These are phyloP conservation scores for Trametes sanguinea DNA, from an alignment of 768 basidiomycete species.

Conservation along the genomic window DNA sequence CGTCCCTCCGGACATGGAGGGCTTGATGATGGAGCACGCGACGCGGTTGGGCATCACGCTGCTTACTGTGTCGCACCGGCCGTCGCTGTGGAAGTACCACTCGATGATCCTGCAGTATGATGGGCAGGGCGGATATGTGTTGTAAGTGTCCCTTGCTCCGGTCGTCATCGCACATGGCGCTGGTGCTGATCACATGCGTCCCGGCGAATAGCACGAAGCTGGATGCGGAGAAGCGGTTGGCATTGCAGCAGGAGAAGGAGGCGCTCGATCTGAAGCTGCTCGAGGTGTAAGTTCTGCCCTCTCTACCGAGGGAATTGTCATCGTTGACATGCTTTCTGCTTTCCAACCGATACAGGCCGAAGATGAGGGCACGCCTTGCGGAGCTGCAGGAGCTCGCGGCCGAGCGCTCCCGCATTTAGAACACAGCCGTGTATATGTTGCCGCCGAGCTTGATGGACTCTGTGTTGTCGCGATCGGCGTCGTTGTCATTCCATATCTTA, in stretches of 20 bases:
- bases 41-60: constrained; percentile 87
- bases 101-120: constrained; percentile 88
- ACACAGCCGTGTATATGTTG: too few species aligned
- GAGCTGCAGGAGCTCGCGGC: constrained; percentile 52
- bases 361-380: constrained; percentile 72
- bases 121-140: constrained; percentile 93
- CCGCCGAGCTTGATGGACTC: too few species aligned
- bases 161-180: background rate
- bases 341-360: constrained; percentile 56
- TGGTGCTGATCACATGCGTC: background rate
- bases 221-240: constrained; percentile 86
- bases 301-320: too few species aligned
- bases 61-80: constrained; percentile 92
- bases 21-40: constrained; percentile 92
- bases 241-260: constrained; percentile 94
- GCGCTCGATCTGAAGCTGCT: constrained; percentile 79
- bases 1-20: constrained; percentile 91
- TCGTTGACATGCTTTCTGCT: too few species aligned
- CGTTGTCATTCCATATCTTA: too few species aligned
- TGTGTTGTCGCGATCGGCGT: too few species aligned
- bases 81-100: constrained; percentile 93
- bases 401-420: constrained; percentile 17
- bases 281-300: constrained; percentile 66
- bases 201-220: constrained; percentile 67
- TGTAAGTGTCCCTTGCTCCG: constrained; percentile 53